Evolutionary conservation across 306 rosid species (phyloP).

Genomic region (Mucuna pruriens): DNA sequence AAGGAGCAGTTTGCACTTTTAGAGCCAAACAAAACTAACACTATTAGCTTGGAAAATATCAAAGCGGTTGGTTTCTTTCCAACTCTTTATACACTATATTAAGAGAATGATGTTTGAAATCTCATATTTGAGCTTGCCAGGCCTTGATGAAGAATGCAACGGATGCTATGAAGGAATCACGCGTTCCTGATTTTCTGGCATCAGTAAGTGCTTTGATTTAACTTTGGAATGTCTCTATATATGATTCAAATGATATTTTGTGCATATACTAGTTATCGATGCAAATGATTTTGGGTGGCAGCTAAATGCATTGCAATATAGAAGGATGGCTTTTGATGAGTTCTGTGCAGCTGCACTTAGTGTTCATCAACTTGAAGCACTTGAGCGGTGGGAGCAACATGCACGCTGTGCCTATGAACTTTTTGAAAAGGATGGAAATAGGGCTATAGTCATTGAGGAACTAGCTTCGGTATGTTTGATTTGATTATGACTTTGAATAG

Average conservation of each 20-base stretch:
- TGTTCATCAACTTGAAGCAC: conserved; percentile 88
- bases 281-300: conserved; percentile 47
- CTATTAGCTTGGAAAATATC: conserved; percentile 81
- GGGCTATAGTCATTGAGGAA: conserved; percentile 86
- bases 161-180: conserved; percentile 95
- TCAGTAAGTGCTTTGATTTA: conserved; percentile 59
- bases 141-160: conserved; percentile 82
- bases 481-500: background rate
- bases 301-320: conserved; percentile 84
- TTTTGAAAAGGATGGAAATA: conserved; percentile 85
- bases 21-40: conserved; percentile 81
- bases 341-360: conserved; percentile 84
- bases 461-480: conserved; percentile 84
- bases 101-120: conserved; percentile 30
- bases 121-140: conserved; percentile 55
- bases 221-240: background rate
- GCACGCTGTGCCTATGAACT: conserved; percentile 83
- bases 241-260: background rate
- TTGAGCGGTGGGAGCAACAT: conserved; percentile 87
- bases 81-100: conserved; percentile 6
- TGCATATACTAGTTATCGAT: conserved; percentile 11
- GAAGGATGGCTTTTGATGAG: conserved; percentile 94
- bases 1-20: conserved; percentile 75
- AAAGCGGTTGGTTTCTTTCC: conserved; percentile 75
- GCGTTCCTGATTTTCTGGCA: conserved; percentile 67